Percentiles rank a stretch among this genome's conserved stretches.
Conservation (phyloP, 176 grass and related monocot species). For the Calamus simplicifolius region DNA sequence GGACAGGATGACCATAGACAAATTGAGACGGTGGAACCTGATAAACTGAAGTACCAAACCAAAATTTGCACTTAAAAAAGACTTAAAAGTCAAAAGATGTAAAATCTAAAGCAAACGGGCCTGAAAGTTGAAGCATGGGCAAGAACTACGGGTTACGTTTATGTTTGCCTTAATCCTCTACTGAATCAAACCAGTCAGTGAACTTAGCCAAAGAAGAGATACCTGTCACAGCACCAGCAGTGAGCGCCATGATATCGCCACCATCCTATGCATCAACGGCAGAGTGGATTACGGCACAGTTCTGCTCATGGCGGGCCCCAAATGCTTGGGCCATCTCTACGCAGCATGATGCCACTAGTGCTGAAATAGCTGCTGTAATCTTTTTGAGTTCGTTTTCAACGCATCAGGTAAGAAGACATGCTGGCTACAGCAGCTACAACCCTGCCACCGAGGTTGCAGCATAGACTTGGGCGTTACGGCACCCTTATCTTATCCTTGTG, state of each 20-base stretch:
- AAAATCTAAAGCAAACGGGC: no score
- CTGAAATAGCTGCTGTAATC: constrained; percentile 49
- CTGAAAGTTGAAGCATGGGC: no score
- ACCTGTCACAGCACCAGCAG: constrained; percentile 38
- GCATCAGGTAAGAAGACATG: constrained; percentile 49
- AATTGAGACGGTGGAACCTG: no score
- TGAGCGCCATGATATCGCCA: constrained; percentile 86
- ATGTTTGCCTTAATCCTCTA: no score
- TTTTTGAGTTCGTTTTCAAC: constrained; percentile 31
- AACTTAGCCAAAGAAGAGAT: no score
- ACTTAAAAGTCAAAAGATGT: no score
- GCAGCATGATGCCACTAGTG: constrained; percentile 79
- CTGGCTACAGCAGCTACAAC: constrained; percentile 66
- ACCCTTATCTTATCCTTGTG: constrained; percentile 85
- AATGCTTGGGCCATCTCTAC: constrained; percentile 87
- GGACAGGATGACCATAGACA: no score
- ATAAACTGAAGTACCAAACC: no score
- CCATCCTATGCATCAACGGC: constrained; percentile 75
- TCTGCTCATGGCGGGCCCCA: constrained; percentile 76
- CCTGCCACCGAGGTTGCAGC: constrained; percentile 83
- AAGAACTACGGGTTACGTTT: no score
- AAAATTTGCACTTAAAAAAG: no score
- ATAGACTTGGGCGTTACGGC: constrained; percentile 68
- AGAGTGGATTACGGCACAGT: constrained; percentile 56
- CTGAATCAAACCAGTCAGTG: no score